phyloP scores from a whole-genome alignment of 179 eudicot genomes.

The Silene vulgaris region DNA sequence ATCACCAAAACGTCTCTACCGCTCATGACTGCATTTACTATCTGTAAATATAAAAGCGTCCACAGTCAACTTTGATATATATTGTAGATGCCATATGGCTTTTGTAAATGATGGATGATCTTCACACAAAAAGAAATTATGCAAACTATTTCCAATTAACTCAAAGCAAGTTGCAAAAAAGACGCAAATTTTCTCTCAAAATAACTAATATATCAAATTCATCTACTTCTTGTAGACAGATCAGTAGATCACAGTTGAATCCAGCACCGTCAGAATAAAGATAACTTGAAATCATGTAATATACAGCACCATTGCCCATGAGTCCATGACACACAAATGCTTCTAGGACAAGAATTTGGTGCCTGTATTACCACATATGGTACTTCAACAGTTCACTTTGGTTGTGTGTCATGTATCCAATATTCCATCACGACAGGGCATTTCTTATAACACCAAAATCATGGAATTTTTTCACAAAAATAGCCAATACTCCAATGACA shows the following conservation, averaged over 20 bases:
- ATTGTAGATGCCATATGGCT: background rate
- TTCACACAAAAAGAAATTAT: background rate
- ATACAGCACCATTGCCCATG: background rate
- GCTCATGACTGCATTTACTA: constrained; percentile 84
- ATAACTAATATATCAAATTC: background rate
- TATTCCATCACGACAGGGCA: no score
- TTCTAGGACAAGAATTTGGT: background rate
- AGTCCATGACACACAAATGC: background rate
- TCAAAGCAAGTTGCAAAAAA: background rate
- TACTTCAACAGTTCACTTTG: background rate
- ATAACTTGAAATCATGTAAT: background rate
- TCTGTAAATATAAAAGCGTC: constrained; percentile 36
- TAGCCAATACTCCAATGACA: no score
- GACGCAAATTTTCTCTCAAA: background rate
- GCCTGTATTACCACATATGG: background rate
- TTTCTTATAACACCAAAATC: no score
- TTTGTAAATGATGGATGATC: background rate
- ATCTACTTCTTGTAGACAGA: background rate
- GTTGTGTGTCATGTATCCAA: no score
- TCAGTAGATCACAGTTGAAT: background rate
- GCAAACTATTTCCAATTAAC: background rate
- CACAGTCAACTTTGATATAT: constrained; percentile 12
- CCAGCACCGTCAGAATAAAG: background rate
- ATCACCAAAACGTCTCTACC: constrained; percentile 89
- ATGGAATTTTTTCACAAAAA: no score